Percentiles rank a stretch among this genome's conserved stretches.
phyloP scores from a whole-genome alignment of 306 rosid species.

The Lupinus albus region DNA sequence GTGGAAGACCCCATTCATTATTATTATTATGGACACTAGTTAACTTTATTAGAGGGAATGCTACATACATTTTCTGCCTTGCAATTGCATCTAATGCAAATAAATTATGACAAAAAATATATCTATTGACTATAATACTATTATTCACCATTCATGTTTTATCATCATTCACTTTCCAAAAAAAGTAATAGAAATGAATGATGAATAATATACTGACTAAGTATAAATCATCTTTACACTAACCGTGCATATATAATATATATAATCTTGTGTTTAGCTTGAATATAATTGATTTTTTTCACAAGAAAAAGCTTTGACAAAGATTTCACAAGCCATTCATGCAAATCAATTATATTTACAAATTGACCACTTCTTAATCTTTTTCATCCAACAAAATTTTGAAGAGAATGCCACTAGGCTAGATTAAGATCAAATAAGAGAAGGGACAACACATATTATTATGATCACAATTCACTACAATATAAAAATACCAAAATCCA shows the following conservation, averaged over 20 bases:
- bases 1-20: background rate
- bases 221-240: too few relatives aligned
- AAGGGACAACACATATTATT: constrained; percentile 13
- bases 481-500: constrained; percentile 40
- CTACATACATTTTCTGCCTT: background rate
- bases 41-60: background rate
- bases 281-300: background rate
- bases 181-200: too few relatives aligned
- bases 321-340: background rate
- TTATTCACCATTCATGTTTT: too few relatives aligned
- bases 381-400: background rate
- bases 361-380: background rate
- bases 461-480: constrained; percentile 40
- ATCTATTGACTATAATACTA: too few relatives aligned
- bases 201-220: too few relatives aligned
- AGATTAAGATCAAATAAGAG: background rate
- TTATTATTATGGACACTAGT: background rate
- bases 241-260: too few relatives aligned
- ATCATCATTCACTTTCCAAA: too few relatives aligned
- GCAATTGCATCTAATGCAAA: constrained; percentile 3
- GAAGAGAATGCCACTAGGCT: background rate
- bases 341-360: constrained; percentile 28
- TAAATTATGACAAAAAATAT: too few relatives aligned
- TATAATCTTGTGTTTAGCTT: too few relatives aligned
- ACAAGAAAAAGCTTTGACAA: background rate